A percentile compares a stretch with the other conserved stretches of the same genome.
Conservation (phyloP, 73 alveolate species). For the Paramecium sonneborni region DNA sequence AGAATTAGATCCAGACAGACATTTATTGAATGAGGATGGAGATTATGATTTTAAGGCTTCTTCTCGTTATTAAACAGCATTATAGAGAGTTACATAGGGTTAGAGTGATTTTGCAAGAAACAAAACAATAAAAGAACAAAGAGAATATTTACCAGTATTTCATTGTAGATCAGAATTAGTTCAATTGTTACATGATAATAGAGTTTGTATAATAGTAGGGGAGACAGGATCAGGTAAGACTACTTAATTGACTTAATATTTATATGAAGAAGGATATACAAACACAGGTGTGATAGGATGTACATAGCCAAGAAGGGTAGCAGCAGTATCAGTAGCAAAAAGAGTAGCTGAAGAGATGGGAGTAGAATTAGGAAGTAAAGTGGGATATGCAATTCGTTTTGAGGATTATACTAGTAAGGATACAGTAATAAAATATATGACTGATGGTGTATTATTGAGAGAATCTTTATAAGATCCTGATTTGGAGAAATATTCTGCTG, state of each 20-base stretch:
- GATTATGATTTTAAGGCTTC: conserved; percentile 86
- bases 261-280: conserved; percentile 96
- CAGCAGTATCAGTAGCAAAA: conserved; percentile 99
- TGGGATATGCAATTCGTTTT: conserved; percentile 99
- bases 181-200: conserved; percentile 92
- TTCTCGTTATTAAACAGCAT: conserved; percentile 89
- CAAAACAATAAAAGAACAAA: conserved; percentile 85
- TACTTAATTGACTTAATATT: conserved; percentile 98
- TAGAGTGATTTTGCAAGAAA: conserved; percentile 94
- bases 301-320: conserved; percentile 99
- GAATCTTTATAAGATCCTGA: conserved; percentile 99
- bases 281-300: conserved; percentile 96
- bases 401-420: conserved; percentile 96
- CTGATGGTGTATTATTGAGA: conserved; percentile 99
- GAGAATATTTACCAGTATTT: conserved; percentile 98
- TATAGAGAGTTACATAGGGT: conserved; percentile 86
- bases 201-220: conserved; percentile 97
- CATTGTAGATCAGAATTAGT: conserved; percentile 93
- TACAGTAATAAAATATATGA: conserved; percentile 99
- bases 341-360: conserved; percentile 99
- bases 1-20: conserved; percentile 76
- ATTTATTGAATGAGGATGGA: conserved; percentile 78
- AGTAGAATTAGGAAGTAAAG: conserved; percentile 85
- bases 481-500: conserved; percentile 94
- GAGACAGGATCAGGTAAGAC: conserved; percentile 99